Conservation (phyloP, 805 yeast species). For the Yamadazyma laniorum region DNA sequence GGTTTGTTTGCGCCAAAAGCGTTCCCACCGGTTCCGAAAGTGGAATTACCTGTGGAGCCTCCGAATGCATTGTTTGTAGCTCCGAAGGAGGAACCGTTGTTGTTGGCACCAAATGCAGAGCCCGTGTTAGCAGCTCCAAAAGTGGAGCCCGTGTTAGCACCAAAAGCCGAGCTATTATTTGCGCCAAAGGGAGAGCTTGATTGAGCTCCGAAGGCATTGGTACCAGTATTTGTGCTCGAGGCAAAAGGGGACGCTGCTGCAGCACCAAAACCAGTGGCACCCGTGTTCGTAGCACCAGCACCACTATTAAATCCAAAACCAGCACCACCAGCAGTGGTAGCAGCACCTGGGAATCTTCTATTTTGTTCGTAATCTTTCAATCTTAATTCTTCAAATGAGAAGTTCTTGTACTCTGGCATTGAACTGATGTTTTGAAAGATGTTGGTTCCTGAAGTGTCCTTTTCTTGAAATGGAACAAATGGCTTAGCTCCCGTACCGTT, state of each 20-base stretch:
- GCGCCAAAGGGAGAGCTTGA: conserved; percentile 32
- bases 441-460: conserved; percentile 58
- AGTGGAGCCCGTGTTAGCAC: conserved; percentile 4
- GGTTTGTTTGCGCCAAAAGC: conserved; percentile 22
- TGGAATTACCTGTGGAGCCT: conserved; percentile 13
- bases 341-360: conserved; percentile 55
- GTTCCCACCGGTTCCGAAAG: conserved; percentile 20
- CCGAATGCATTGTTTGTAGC: conserved; percentile 24
- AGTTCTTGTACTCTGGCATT: conserved; percentile 88
- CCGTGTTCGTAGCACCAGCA: conserved; percentile 18
- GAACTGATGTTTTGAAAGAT: conserved; percentile 72
- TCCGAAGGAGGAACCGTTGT: conserved; percentile 24
- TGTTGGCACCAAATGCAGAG: conserved; percentile 30
- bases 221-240: conserved; percentile 2
- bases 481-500: conserved; percentile 75
- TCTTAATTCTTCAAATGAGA: conserved; percentile 85
- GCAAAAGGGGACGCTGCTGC: conserved; percentile 18
- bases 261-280: conserved; percentile 17
- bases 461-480: conserved; percentile 67
- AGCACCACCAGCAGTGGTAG: conserved; percentile 18
- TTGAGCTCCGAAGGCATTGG: conserved; percentile 8
- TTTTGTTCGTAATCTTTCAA: conserved; percentile 80
- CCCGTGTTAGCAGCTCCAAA: conserved; percentile 3
- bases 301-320: conserved; percentile 35
- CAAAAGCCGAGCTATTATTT: conserved; percentile 5